Conservation (phyloP, 2,329 filamentous ascomycete species). For the Blumeria hordei region DNA sequence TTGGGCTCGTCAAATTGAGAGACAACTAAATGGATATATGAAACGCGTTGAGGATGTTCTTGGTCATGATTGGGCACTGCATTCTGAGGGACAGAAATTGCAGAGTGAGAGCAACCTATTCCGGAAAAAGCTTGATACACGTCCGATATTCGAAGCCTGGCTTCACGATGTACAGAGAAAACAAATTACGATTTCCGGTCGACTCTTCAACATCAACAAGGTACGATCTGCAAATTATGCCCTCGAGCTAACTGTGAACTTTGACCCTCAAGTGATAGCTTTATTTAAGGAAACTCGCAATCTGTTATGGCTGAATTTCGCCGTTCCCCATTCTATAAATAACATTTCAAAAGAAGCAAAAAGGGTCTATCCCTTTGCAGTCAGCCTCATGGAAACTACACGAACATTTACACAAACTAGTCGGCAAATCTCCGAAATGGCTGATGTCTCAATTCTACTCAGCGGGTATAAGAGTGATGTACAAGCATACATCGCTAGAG, state of each 20-base stretch:
- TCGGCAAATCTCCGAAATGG: slow-evolving; percentile 63
- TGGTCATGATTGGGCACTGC: slow-evolving; percentile 79
- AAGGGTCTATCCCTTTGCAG: slow-evolving; percentile 89
- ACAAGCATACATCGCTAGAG: slow-evolving; percentile 60
- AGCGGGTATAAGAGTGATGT: slow-evolving; percentile 85
- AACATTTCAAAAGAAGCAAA: slow-evolving; percentile 98
- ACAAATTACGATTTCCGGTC: slow-evolving; percentile 75
- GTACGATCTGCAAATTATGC: slow-evolving; percentile 78
- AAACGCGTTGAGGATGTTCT: slow-evolving; percentile 97
- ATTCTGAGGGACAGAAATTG: slow-evolving; percentile 84
- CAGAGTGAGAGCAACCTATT: slow-evolving; percentile 82
- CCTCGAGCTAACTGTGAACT: slow-evolving; percentile 80
- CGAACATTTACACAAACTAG: slow-evolving; percentile 75
- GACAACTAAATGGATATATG: slow-evolving; percentile 91
- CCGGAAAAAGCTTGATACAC: slow-evolving; percentile 84
- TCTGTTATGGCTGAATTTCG: slow-evolving; percentile 80
- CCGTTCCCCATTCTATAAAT: slow-evolving; percentile 80
- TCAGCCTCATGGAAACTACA: slow-evolving; percentile 98
- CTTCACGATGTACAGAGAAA: slow-evolving; percentile 68
- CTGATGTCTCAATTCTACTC: slow-evolving; percentile 64
- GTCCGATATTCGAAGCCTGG: slow-evolving; percentile 90
- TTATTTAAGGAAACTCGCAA: slow-evolving; percentile 98
- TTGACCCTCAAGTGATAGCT: slow-evolving; percentile 89
- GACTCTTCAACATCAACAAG: slow-evolving; percentile 70
- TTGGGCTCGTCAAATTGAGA: slow-evolving; percentile 91